Conservation (phyloP, 179 eudicot species). For the Gypsophila paniculata region DNA sequence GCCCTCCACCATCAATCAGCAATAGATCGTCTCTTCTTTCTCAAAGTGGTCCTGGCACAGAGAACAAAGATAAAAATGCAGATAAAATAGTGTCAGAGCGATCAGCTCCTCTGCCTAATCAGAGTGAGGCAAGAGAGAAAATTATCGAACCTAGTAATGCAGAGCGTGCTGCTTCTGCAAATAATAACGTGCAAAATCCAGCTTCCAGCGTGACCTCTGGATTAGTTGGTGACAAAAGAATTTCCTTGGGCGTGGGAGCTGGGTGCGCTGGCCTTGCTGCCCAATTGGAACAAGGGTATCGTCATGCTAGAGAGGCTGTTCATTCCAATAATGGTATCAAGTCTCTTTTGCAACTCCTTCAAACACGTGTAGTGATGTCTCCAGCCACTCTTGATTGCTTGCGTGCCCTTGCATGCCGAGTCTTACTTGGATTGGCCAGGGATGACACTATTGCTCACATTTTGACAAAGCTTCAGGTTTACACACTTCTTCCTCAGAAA, state of each 20-base stretch:
- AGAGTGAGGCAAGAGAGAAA: slow-evolving; percentile 57
- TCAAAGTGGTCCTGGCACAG: slow-evolving; percentile 48
- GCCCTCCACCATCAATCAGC: slow-evolving; percentile 99
- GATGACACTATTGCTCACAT: slow-evolving; percentile 94
- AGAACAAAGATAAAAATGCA: slow-evolving; percentile 44
- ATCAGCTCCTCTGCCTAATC: slow-evolving; percentile 37
- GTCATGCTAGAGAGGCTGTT: slow-evolving; percentile 96
- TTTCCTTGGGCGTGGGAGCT: slow-evolving; percentile 84
- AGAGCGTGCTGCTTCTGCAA: slow-evolving; percentile 45
- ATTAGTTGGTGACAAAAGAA: slow-evolving; percentile 93
- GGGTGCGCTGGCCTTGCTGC: slow-evolving; percentile 97
- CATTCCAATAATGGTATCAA: slow-evolving; percentile 95
- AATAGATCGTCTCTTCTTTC: slow-evolving; percentile 56
- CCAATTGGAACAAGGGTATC: slow-evolving; percentile 86
- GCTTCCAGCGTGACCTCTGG: slow-evolving; percentile 57
- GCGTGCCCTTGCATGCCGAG: slow-evolving; percentile 96
- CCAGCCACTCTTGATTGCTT: slow-evolving; percentile 86
- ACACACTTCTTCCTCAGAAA: neutral
- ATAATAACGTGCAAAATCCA: slow-evolving; percentile 45
- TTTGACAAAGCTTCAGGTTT: slow-evolving; percentile 93
- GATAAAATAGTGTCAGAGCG: slow-evolving; percentile 45
- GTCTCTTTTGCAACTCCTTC: slow-evolving; percentile 89
- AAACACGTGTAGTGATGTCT: slow-evolving; percentile 71
- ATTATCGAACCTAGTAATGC: slow-evolving; percentile 53
- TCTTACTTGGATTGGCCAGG: slow-evolving; percentile 94